Evolutionary conservation across 768 basidiomycete genomes (phyloP), one percentile per base, ranked within the genome.

Genomic region (Boletus pseudopeckii): DNA sequence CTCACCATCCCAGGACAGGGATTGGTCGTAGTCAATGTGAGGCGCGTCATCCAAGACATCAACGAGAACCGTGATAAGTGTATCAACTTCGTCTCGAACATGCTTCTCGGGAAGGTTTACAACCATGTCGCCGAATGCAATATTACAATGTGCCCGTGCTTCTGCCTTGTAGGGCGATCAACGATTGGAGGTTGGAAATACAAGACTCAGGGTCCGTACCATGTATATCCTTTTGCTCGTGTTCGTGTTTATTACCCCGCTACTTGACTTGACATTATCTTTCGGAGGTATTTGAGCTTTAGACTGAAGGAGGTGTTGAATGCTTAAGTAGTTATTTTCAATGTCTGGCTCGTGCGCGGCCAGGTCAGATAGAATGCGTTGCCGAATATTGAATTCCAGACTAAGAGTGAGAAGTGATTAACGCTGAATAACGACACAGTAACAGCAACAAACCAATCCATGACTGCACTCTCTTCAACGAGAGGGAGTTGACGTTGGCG

Each of bases 121-220:
- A 17, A 89, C 80, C 48, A 92, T 77, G 64, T 92, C 85, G 36
- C 87, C 90, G 59, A 92, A 93, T 2, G 90, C 89, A 55, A 91
- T 86, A 58, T 88, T 88, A 71, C 85, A 89, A 59, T 90, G 88
- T 14, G 85, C 82, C 50, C 83, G 76, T 3, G 87, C 85, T 11
- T 83, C 81, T 18, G 87, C 73, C 91, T 93, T 54, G 28, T 39
- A 57, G 52, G 33, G 46, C 13, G 8, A 56, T 43, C 37, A 60
- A 39, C 18, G 36, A 32, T 17, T 18, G 30, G 18, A 42, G 13
- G 44, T 18, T 15, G 13, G 22, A 43, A 47, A 38, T 1, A 52
- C 18, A 26, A 38, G 20, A 32, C 7, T 17, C 17, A 11, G 17
- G 6, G 49, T 7, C 22, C 80, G 36, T 67, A 86, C 88, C 85